Base-by-base conservation (phyloP, 768 basidiomycete genomes). In the Russula virescens region DNA sequence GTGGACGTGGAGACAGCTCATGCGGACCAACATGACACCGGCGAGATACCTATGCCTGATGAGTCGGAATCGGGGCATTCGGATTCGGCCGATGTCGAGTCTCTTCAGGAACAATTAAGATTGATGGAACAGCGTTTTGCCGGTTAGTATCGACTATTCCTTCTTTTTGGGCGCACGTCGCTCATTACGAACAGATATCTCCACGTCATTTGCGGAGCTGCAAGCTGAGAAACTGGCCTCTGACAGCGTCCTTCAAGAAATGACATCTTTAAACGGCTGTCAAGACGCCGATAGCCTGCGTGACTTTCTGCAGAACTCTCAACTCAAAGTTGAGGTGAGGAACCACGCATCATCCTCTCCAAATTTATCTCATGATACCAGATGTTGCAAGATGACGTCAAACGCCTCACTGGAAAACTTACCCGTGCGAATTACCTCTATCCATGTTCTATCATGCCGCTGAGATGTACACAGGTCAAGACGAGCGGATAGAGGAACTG, bases 401-500 rank as follows among this genome's bases (percentile, higher is more conserved):
- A 84, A 66, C 81, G 87, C 47, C 74, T 97, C 34, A 86, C 80
- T 58, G 81, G 79, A 57, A 88, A 88, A 69, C 80, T 95, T 21
- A 82, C 81, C 62, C 78, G 95, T 95, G 71, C 70, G 86, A 69
- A 18, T 34, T 3, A 3, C 25, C 11, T 23, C 54, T 10, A 26
- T 57, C 10, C 5, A 14, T n/a, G 6, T 53, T 5, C 23, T 19
- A 19, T 63, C 61, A 31, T 14, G 43, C 42, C 10, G n/a, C 35
- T 34, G 61, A 45, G 53, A 69, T 53, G 54, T 55, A 14, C 55
- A 45, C 67, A 96, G 94, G 85, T 16, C 92, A 96, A 75, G 91
- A 91, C 59, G 85, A 84, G 55, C 88, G 88, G 9, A 79, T 93
- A 13, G 88, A 90, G 66, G 94, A 97, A 71, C 76, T 98, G 0